Evolutionary conservation across 768 basidiomycete species (phyloP).

Genomic region (Auriculariales sp.): DNA sequence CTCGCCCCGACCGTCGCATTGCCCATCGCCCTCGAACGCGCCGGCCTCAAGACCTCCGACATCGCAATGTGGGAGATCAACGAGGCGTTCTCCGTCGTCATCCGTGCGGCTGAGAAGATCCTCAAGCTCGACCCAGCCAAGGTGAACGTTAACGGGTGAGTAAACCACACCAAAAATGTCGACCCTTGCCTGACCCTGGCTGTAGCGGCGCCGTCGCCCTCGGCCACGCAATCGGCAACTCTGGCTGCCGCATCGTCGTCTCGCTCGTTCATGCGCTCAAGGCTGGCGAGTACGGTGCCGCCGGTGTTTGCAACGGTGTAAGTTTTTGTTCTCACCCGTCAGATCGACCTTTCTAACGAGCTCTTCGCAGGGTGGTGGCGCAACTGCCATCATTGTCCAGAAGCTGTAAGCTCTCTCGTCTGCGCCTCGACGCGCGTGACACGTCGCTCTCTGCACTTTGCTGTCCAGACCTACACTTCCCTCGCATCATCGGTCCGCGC

Average conservation of each 20-base stretch:
- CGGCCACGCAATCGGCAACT: conserved; percentile 93
- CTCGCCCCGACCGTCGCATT: conserved; percentile 85
- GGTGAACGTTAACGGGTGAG: conserved; percentile 80
- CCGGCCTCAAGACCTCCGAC: conserved; percentile 68
- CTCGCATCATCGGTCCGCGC: not conserved
- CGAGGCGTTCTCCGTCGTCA: conserved; percentile 94
- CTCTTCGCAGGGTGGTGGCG: conserved; percentile 65
- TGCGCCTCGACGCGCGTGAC: not conserved
- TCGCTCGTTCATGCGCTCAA: conserved; percentile 86
- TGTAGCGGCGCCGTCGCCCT: conserved; percentile 89
- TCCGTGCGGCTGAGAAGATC: conserved; percentile 79
- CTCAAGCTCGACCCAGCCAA: conserved; percentile 73
- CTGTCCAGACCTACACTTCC: not conserved
- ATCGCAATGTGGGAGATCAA: conserved; percentile 93
- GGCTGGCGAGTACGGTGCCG: conserved; percentile 85
- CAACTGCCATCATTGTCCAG: conserved; percentile 82
- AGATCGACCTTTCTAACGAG: not conserved
- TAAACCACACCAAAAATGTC: conserved; percentile 8
- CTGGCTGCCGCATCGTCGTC: conserved; percentile 87
- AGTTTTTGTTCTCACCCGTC: conserved; percentile 17
- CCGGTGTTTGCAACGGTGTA: conserved; percentile 94
- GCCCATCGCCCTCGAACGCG: conserved; percentile 75
- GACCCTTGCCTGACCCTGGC: conserved; percentile 9
- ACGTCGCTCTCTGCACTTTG: not conserved
- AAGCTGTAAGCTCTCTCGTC: conserved; percentile 39